phyloP scores from a whole-genome alignment of 2,329 filamentous ascomycete genomes.

The Calonectria ilicicola region DNA sequence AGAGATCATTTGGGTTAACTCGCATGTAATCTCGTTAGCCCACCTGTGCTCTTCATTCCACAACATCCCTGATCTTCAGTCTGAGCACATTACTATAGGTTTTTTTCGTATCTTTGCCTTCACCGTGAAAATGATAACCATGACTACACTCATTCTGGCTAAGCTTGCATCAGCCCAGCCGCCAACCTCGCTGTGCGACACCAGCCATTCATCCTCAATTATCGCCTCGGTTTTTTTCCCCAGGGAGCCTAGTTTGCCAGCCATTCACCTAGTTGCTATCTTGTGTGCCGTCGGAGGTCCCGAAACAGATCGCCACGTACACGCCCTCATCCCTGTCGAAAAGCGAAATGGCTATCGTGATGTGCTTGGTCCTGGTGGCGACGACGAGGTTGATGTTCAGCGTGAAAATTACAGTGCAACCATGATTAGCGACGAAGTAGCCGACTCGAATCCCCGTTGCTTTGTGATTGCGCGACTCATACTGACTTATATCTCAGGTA shows the following conservation, averaged over 20 bases:
- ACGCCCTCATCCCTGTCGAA: constrained; percentile 27
- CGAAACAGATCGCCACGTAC: constrained; percentile 29
- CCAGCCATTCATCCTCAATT: constrained; percentile 22
- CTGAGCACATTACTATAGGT: neutral
- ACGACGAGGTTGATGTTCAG: constrained; percentile 10
- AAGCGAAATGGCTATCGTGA: constrained; percentile 19
- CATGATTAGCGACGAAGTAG: neutral
- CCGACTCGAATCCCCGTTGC: neutral
- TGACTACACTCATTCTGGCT: neutral
- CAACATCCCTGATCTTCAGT: neutral
- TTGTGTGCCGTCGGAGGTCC: constrained; percentile 30
- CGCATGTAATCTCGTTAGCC: neutral
- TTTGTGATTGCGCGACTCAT: constrained; percentile 11
- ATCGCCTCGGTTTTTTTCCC: constrained; percentile 22
- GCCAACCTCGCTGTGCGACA: constrained; percentile 29
- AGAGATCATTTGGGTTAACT: neutral
- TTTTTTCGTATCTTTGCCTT: neutral
- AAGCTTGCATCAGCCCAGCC: constrained; percentile 19
- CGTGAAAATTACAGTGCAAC: constrained; percentile 13
- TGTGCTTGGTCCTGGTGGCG: constrained; percentile 19
- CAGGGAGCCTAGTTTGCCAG: neutral
- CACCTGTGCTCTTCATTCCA: neutral
- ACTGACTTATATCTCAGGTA: constrained; percentile 16
- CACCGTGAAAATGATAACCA: neutral
- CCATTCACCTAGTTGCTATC: constrained; percentile 30